Percentiles rank a stretch among this genome's conserved stretches.
Conservation (phyloP, 2,329 filamentous ascomycete species). For the Alternaria viburni region DNA sequence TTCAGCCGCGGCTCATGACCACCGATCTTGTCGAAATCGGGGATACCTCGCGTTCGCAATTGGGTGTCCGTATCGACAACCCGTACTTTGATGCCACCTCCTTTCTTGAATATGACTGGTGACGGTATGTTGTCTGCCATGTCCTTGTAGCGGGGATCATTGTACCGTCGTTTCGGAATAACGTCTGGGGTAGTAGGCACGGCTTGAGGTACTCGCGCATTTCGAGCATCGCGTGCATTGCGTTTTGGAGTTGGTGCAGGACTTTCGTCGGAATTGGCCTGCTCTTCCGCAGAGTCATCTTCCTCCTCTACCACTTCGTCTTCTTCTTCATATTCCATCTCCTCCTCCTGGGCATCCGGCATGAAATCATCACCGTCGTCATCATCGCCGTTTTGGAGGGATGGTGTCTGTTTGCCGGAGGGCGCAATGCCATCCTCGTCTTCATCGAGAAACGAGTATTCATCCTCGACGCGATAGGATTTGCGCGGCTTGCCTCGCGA, state of each 20-base stretch:
- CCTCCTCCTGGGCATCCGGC: constrained; percentile 32
- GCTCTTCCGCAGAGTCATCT: constrained; percentile 17
- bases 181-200: not conserved
- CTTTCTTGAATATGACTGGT: constrained; percentile 20
- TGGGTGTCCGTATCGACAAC: constrained; percentile 18
- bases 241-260: constrained; percentile 1
- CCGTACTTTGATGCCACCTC: constrained; percentile 18
- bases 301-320: constrained; percentile 27
- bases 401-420: constrained; percentile 15
- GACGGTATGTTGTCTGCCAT: constrained; percentile 9
- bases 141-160: not conserved
- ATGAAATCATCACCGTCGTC: constrained; percentile 37
- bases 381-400: constrained; percentile 14
- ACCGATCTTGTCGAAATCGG: constrained; percentile 39
- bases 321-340: constrained; percentile 45
- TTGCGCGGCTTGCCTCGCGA: constrained; percentile 27
- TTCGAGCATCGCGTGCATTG: not conserved
- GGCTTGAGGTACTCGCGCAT: not conserved
- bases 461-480: constrained; percentile 29
- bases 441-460: constrained; percentile 32
- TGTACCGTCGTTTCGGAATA: not conserved
- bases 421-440: constrained; percentile 21
- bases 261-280: constrained; percentile 24
- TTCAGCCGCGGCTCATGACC: constrained; percentile 52
- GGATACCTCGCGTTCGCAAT: constrained; percentile 34